Base-by-base conservation (phyloP, 495 filamentous ascomycete genomes). In the Aspergillus coremiiformis region DNA sequence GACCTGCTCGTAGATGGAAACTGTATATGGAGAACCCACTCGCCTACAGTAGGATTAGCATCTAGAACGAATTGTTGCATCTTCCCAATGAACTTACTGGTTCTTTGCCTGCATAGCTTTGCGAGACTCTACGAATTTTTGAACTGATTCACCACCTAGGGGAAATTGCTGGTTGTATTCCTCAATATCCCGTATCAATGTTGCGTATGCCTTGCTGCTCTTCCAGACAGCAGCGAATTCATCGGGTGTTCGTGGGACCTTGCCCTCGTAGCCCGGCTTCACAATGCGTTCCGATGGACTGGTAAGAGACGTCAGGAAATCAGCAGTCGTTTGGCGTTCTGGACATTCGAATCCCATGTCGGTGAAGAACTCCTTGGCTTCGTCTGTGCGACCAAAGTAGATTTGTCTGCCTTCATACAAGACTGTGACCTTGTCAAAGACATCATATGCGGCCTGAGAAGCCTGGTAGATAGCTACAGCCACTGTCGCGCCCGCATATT, bases 401-500 rank as follows among this genome's bases (percentile, higher is more conserved):
- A 87, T 84, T 61, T 87, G 76, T 14, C 80, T 66, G 5, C 84
- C 84, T 47, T 83, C 78, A 59, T 86, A 85, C 9, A 87, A 58
- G 1, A 87, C 76, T 10, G 72, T 70, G 7, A 77, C 76, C 61
- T 84, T 85, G 62, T 84, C 83, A 49, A 84, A 84, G 17, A 73
- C 62, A 56, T 75, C 69, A 65, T 93, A 95, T 51, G 93, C 94
- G 59, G 81, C 86, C 66, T 95, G 88, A 9, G 82, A 85, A 1
- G 89, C 89, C 66, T 94, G 89, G 67, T 92, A 94, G 15, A 93
- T 78, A 3, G 86, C 87, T 11, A 90, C 88, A 35, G 90, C 87
- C 11, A 85, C 89, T 19, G 82, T 85, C 0, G 82, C 85, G 57
- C 86, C 79, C 65, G 87, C 84, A 50, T 90, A 78, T 60, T 89